These are phyloP conservation scores for Draba incana DNA, from an alignment of 345 rosid species.

Conservation along the genomic window DNA sequence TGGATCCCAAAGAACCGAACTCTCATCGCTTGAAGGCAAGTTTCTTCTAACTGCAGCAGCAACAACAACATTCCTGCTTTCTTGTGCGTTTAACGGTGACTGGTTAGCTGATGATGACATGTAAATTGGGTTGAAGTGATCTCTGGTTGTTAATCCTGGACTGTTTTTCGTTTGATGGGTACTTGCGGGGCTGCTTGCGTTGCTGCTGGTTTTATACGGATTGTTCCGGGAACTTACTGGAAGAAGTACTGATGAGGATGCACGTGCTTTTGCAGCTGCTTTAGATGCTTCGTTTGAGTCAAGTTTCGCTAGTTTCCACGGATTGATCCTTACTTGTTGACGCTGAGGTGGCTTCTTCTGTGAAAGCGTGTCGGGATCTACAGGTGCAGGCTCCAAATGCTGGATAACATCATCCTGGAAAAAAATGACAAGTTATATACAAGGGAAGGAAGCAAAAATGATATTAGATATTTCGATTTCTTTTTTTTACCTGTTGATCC, in stretches of 20 bases:
- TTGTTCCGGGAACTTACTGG: slow-evolving; percentile 62
- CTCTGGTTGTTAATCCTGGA: slow-evolving; percentile 51
- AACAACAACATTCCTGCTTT: slow-evolving; percentile 21
- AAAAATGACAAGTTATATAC: background rate
- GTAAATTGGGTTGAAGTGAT: slow-evolving; percentile 77
- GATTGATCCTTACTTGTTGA: slow-evolving; percentile 77
- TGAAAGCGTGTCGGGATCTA: slow-evolving; percentile 65
- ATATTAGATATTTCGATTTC: background rate
- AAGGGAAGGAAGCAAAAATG: background rate
- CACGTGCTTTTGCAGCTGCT: slow-evolving; percentile 91
- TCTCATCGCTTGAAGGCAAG: slow-evolving; percentile 44
- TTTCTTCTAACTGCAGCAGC: slow-evolving; percentile 44
- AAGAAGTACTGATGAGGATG: slow-evolving; percentile 84
- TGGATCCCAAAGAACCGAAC: slow-evolving; percentile 82
- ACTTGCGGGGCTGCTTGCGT: slow-evolving; percentile 71
- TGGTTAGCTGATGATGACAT: slow-evolving; percentile 57
- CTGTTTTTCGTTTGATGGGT: slow-evolving; percentile 60
- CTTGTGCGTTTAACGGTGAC: slow-evolving; percentile 52
- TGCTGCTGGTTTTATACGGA: slow-evolving; percentile 64
- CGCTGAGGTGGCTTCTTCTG: slow-evolving; percentile 65
- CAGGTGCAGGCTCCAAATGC: slow-evolving; percentile 83
- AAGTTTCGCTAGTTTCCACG: slow-evolving; percentile 89
- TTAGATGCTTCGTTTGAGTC: slow-evolving; percentile 79
- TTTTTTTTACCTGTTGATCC: slow-evolving; percentile 73
- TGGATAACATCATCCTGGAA: slow-evolving; percentile 85